These are phyloP conservation scores for Aureobasidium subglaciale DNA, from an alignment of 2,329 filamentous ascomycete genomes.

Conservation along the genomic window DNA sequence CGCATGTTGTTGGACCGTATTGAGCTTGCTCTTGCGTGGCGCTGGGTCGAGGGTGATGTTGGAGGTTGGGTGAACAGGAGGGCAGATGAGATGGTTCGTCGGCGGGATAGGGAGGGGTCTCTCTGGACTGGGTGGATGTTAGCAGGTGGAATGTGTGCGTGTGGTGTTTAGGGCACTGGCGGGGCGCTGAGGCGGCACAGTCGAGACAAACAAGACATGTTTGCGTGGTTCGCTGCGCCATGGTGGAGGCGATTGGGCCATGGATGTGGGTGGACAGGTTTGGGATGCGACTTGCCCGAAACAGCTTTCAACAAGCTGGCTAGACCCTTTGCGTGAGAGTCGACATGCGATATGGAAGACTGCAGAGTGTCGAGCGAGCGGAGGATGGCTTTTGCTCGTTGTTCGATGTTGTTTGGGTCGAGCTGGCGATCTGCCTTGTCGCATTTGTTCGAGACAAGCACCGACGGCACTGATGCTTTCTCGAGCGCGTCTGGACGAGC, in stretches of 20 bases:
- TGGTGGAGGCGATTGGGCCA: background rate
- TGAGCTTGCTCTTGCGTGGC: constrained; percentile 42
- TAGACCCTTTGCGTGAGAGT: constrained; percentile 68
- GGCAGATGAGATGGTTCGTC: constrained; percentile 12
- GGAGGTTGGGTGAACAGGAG: background rate
- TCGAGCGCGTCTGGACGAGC: constrained; percentile 58
- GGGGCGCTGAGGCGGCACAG: background rate
- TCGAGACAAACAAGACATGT: background rate
- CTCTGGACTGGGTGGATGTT: background rate
- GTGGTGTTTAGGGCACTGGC: background rate
- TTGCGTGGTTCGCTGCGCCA: background rate
- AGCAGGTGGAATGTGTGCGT: background rate
- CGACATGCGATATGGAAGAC: constrained; percentile 61
- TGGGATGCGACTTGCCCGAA: constrained; percentile 1
- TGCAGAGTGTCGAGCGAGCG: constrained; percentile 64
- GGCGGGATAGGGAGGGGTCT: constrained; percentile 11
- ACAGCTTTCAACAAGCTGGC: constrained; percentile 67
- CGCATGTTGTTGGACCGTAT: constrained; percentile 33
- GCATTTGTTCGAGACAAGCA: constrained; percentile 85
- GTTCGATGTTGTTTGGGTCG: constrained; percentile 60
- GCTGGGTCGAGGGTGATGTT: constrained; percentile 22
- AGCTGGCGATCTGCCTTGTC: constrained; percentile 67
- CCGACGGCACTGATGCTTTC: constrained; percentile 64
- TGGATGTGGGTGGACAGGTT: too few species aligned
- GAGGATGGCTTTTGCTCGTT: constrained; percentile 54